Evolutionary conservation across 2,329 filamentous ascomycete genomes (phyloP).

Genomic region (Pleoardoris graminearum): DNA sequence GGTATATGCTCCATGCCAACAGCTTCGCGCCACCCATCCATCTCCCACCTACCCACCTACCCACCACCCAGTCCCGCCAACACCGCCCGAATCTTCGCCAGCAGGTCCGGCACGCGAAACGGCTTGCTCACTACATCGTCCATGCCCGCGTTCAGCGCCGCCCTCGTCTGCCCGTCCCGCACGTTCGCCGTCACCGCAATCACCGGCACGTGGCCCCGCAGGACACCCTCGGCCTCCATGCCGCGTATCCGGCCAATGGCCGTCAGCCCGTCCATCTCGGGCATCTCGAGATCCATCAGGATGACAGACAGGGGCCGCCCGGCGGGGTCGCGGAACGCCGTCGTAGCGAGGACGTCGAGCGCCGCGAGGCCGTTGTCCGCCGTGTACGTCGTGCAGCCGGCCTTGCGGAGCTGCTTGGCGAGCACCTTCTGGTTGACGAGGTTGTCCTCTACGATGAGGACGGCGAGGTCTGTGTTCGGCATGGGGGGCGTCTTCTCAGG

Average conservation of each 20-base stretch:
- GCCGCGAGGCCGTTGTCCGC: constrained; percentile 42
- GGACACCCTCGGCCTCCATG: constrained; percentile 25
- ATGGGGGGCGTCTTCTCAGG: neutral
- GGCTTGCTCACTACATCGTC: constrained; percentile 43
- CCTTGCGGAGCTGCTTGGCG: constrained; percentile 36
- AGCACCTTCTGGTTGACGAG: constrained; percentile 44
- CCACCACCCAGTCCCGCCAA: constrained; percentile 19
- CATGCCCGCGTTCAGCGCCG: constrained; percentile 39
- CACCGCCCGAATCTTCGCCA: constrained; percentile 30
- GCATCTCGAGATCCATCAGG: constrained; percentile 47
- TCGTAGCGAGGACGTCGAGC: constrained; percentile 29
- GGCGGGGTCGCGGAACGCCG: constrained; percentile 15
- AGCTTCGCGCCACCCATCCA: no score
- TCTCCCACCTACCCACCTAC: no score
- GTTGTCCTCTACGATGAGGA: constrained; percentile 45
- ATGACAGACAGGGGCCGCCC: constrained; percentile 34
- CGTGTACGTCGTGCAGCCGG: constrained; percentile 32
- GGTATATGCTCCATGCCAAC: no score
- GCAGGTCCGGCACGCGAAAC: constrained; percentile 38
- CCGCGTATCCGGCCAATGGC: constrained; percentile 39
- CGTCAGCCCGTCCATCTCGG: constrained; percentile 44
- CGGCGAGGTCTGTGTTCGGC: constrained; percentile 19
- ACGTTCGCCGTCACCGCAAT: constrained; percentile 46
- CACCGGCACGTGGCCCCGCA: constrained; percentile 37
- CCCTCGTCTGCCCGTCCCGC: constrained; percentile 36